Percentiles rank a stretch among this genome's conserved stretches.
Conservation (phyloP, 495 filamentous ascomycete species). For the Podospora bellae-mahoneyi region DNA sequence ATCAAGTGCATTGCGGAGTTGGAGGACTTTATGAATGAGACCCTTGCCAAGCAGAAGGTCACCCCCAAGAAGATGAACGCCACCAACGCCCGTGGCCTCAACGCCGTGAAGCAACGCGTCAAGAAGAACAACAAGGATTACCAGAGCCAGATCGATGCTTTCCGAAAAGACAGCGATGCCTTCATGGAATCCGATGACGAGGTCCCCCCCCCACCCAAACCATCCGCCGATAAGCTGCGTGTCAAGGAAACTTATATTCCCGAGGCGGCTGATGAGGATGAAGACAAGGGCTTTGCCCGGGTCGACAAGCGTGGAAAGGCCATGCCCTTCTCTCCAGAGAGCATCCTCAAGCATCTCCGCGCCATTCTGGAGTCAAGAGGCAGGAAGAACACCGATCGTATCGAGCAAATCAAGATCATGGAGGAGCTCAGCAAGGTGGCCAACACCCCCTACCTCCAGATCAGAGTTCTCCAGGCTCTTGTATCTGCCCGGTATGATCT, state of each 20-base stretch:
- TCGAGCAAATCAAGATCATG: constrained; percentile 94
- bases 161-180: constrained; percentile 73
- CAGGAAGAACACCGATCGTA: constrained; percentile 96
- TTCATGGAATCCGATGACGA: constrained; percentile 88
- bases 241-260: constrained; percentile 24
- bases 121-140: constrained; percentile 98
- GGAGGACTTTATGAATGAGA: constrained; percentile 94
- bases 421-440: constrained; percentile 91
- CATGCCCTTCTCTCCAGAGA: constrained; percentile 89
- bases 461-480: constrained; percentile 86
- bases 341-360: constrained; percentile 93
- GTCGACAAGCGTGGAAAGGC: constrained; percentile 84
- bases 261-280: constrained; percentile 49
- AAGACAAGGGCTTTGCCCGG: constrained; percentile 80
- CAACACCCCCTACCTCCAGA: constrained; percentile 85
- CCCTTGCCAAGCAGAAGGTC: constrained; percentile 89
- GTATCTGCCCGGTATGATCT: constrained; percentile 95
- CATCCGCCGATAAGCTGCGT: constrained; percentile 41
- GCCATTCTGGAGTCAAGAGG: constrained; percentile 91
- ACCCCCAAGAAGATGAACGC: constrained; percentile 98
- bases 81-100: constrained; percentile 87
- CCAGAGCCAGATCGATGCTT: constrained; percentile 78
- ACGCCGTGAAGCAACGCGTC: constrained; percentile 93
- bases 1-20: constrained; percentile 90
- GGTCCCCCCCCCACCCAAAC: constrained; percentile 51